These are phyloP conservation scores for Metarhizium brunneum DNA, from an alignment of 2,329 filamentous ascomycete species.

Conservation along the genomic window DNA sequence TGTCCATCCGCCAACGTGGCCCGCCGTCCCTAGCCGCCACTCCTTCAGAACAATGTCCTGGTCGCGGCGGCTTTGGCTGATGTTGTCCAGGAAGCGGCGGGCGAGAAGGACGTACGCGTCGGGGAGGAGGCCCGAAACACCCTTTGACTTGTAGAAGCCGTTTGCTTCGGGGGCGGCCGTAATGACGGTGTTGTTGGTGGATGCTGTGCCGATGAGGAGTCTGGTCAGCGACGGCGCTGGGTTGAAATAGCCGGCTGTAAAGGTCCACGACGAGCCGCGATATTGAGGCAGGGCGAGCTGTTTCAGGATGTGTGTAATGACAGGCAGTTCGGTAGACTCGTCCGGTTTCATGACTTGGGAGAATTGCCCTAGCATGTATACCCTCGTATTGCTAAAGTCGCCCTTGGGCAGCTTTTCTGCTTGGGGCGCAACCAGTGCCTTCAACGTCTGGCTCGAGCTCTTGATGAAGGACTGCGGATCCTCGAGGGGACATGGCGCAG, in stretches of 20 bases:
- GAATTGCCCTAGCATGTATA: constrained; percentile 83
- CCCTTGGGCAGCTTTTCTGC: constrained; percentile 7
- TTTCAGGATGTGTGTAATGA: constrained; percentile 64
- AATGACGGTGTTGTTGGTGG: constrained; percentile 67
- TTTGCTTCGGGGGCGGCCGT: constrained; percentile 92
- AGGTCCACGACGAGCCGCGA: constrained; percentile 73
- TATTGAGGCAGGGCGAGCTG: constrained; percentile 56
- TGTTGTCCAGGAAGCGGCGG: constrained; percentile 62
- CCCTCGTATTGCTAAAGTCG: constrained; percentile 49
- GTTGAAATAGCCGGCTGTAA: constrained; percentile 98
- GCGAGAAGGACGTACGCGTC: constrained; percentile 88
- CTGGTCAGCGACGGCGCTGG: constrained; percentile 77
- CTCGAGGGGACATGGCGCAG: constrained; percentile 64
- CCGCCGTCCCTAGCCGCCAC: constrained; percentile 77
- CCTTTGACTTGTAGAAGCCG: constrained; percentile 83
- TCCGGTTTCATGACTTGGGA: constrained; percentile 74
- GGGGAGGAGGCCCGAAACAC: constrained; percentile 82
- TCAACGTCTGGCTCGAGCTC: constrained; percentile 57
- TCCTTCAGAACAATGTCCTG: constrained; percentile 67
- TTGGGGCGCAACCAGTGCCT: constrained; percentile 48
- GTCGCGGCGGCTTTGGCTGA: constrained; percentile 35
- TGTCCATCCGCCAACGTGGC: constrained; percentile 80
- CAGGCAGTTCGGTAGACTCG: constrained; percentile 80
- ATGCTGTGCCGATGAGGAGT: constrained; percentile 66
- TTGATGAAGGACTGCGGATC: constrained; percentile 60